Evolutionary conservation across 2,329 filamentous ascomycete species (phyloP).

Genomic region (Epichloe gansuensis): DNA sequence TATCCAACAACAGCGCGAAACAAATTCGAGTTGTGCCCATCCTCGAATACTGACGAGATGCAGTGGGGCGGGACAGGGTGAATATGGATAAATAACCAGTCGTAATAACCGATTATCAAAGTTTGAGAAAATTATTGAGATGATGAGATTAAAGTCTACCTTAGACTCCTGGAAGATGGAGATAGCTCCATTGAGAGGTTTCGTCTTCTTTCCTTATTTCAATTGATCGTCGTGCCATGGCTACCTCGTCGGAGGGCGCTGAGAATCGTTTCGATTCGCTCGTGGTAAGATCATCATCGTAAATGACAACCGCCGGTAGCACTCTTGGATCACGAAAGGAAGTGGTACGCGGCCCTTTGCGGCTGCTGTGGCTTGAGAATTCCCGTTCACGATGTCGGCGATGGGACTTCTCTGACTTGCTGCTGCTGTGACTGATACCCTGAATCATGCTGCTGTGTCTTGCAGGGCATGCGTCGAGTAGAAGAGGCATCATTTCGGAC

Average conservation of each 20-base stretch:
- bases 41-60: not conserved
- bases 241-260: constrained; percentile 13
- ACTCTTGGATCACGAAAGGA: constrained; percentile 11
- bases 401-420: not conserved
- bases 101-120: not conserved
- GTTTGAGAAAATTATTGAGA: not conserved
- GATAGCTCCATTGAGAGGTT: constrained; percentile 22
- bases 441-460: constrained; percentile 6
- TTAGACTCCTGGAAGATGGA: constrained; percentile 25
- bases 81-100: not conserved
- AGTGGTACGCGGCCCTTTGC: constrained; percentile 7
- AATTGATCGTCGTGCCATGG: constrained; percentile 11
- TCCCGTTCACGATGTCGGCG: not conserved
- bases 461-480: constrained; percentile 8
- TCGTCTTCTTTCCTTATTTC: constrained; percentile 12
- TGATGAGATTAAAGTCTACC: not conserved
- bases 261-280: constrained; percentile 15
- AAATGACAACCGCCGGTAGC: constrained; percentile 23
- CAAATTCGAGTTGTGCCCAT: not conserved
- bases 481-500: constrained; percentile 41
- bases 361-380: not conserved
- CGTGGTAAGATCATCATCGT: constrained; percentile 25
- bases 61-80: not conserved
- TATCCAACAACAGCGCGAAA: not conserved
- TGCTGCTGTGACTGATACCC: constrained; percentile 2